Base-by-base conservation (phyloP, 2,329 filamentous ascomycete species). In the Hymenoscyphus occultus region DNA sequence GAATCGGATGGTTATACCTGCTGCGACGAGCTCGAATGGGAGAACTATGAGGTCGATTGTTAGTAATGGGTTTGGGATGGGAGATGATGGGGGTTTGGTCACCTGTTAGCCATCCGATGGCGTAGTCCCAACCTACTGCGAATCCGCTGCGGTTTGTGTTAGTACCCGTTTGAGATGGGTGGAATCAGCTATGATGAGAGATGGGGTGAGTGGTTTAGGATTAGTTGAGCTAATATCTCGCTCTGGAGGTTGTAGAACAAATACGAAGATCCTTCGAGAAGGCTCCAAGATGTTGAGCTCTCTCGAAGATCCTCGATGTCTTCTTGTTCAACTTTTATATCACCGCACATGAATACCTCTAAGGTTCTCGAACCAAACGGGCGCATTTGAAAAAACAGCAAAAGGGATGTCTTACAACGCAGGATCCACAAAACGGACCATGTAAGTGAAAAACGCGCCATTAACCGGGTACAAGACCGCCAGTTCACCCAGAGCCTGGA, bases 361-460 rank as follows among this genome's bases (percentile, higher is more conserved):
- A 10, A 35, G 35, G 35, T 4, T 35, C 35, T 7, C 6, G 35
- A 7, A 35, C 1, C 3, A 35, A 10, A 3, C 2, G 5, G 35
- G 35, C 5, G 5, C 5, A 35, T 4, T 35, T 4, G 35, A 35
- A 6, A 7, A 35, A 35, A 35, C 22, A 35, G 2, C 9, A 35
- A 35, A 35, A 35, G 35, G 35, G 35, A 35, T 35, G 2, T 35
- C 35, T 82, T 84, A 19, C 69, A 67, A 56, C 7, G 84, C 81
- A 32, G 86, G 86, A 69, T 87, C 86, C 65, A 88, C 77, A 69
- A 88, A 88, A 60, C 85, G 83, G 61, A 83, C 80, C 56, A 84
- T 80, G 70, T 88, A 87, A n/a, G 82, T 83, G 74, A 83, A 86
- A 76, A 88, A 87, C 67, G 84, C 84, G 57, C 86, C 86, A 65